Evolutionary conservation across 139 green algal genomes (phyloP).

Genomic region (Zygnema circumcarinatum): DNA sequence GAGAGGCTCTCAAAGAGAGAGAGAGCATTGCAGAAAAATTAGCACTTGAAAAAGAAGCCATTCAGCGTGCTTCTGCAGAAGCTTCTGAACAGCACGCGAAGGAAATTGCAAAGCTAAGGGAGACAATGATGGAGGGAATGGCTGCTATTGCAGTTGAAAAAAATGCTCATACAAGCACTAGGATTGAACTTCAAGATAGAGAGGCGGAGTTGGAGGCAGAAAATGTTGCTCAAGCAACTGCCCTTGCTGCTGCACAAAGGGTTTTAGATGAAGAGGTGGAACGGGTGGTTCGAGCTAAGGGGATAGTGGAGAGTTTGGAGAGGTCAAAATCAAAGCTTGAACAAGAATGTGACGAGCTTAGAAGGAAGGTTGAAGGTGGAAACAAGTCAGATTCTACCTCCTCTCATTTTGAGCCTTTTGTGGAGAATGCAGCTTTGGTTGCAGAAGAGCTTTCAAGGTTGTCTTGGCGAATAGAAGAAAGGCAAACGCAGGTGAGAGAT

Average conservation of each 20-base stretch:
- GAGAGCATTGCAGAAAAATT: neutral
- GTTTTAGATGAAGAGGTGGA: constrained; percentile 23
- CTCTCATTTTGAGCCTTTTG: neutral
- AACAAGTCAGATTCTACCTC: neutral
- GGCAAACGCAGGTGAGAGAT: constrained; percentile 14
- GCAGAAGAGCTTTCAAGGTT: neutral
- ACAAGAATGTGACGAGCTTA: neutral
- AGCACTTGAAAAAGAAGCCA: neutral
- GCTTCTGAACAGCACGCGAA: constrained; percentile 19
- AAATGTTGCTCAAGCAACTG: constrained; percentile 3
- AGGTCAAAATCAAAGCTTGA: neutral
- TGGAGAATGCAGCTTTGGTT: neutral
- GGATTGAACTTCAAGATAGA: neutral
- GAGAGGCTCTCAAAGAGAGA: neutral
- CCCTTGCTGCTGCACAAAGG: constrained; percentile 1
- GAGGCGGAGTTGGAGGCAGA: constrained; percentile 15
- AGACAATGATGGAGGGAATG: constrained; percentile 24
- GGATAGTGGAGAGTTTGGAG: neutral
- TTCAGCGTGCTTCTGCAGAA: constrained; percentile 5
- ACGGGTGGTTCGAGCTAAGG: neutral
- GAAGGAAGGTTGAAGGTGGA: neutral
- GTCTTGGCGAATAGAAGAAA: neutral
- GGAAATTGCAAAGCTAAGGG: constrained; percentile 14
- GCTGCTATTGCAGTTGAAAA: constrained; percentile 1
- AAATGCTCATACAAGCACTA: constrained; percentile 2